phyloP scores from a whole-genome alignment of 2,329 filamentous ascomycete genomes.

The Colletotrichum kahawae region DNA sequence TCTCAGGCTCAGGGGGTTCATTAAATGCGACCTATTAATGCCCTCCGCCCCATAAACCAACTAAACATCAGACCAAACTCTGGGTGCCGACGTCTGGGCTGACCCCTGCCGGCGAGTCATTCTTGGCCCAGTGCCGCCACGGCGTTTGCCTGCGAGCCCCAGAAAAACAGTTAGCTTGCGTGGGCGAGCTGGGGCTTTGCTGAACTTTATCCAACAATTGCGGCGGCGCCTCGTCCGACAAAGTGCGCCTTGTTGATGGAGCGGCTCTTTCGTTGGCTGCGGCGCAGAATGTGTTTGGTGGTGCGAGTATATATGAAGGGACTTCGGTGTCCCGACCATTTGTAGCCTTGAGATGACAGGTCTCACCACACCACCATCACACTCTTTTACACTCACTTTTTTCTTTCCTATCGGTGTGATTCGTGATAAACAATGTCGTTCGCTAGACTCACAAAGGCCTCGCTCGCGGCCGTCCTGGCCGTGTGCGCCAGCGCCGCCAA shows the following conservation, averaged over 20 bases:
- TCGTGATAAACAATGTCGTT: not conserved
- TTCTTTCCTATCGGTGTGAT: not conserved
- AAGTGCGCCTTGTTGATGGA: not conserved
- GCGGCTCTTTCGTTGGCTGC: not conserved
- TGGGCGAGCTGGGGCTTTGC: slow-evolving; percentile 16
- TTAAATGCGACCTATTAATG: not conserved
- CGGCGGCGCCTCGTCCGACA: not conserved
- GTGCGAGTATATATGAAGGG: not conserved
- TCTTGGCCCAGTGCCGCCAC: not conserved
- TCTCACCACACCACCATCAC: not conserved
- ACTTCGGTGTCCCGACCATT: not conserved
- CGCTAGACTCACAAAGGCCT: not conserved
- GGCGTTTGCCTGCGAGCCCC: not conserved
- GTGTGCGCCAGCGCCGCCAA: slow-evolving; percentile 1
- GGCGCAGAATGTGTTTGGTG: not conserved
- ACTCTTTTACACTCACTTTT: not conserved
- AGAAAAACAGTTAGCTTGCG: slow-evolving; percentile 17
- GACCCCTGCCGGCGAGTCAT: slow-evolving; percentile 15
- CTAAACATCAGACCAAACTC: slow-evolving; percentile 8
- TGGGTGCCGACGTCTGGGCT: slow-evolving; percentile 3
- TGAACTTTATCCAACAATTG: slow-evolving; percentile 13
- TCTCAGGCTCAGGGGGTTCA: not conserved
- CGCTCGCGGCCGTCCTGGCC: slow-evolving; percentile 10
- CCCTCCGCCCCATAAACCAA: not conserved
- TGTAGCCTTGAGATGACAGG: not conserved